Base-by-base conservation (phyloP, 306 rosid species). In the Sphenostylis stenocarpa region DNA sequence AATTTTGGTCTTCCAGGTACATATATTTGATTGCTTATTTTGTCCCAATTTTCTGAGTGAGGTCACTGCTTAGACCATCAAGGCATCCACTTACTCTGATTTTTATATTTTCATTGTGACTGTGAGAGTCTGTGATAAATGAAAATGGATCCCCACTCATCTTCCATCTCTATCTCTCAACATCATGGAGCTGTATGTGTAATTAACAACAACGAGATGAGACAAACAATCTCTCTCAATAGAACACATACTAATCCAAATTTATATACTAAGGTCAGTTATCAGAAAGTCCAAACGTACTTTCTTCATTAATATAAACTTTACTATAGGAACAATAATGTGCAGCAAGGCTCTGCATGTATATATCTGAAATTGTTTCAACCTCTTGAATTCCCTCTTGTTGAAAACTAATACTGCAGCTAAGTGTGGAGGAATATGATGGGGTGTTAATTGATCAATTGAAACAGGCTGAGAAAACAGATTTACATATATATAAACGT, bases 1-100 rank as follows among this genome's bases (percentile, higher is more conserved):
- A 72, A 67, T 28, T 73, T 39, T 84, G 47, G 79, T 63, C 69
- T 57, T 61, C 23, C 44, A 61, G 43, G 41, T 61, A 3, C 16
- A 10, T 8, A 28, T 23, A 34, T 43, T 16, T 80, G 44, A 65
- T 26, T 71, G 15, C 63, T 67, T 23, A 1, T n/a, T 74, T 67
- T 55, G 81, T 70, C 81, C 47, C 73, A 24, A 67, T 28, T 55
- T 64, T 53, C 1, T 10, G 72, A 21, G 53, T 70, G 86, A 84
- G 78, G 87, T 84, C 87, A 84, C 38, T 79, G 86, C 85, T 87
- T 82, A 84, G 79, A 58, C 83, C 75, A 81, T 87, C 55, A 66
- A 72, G 57, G 75, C 57, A 73, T 72, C 45, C n/a, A 56, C 60
- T 71, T 68, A 69, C 1, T 67, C 21, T 55, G 56, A 56, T 43